phyloP scores from a whole-genome alignment of 495 filamentous ascomycete genomes.

The Podospora pseudoanserina region DNA sequence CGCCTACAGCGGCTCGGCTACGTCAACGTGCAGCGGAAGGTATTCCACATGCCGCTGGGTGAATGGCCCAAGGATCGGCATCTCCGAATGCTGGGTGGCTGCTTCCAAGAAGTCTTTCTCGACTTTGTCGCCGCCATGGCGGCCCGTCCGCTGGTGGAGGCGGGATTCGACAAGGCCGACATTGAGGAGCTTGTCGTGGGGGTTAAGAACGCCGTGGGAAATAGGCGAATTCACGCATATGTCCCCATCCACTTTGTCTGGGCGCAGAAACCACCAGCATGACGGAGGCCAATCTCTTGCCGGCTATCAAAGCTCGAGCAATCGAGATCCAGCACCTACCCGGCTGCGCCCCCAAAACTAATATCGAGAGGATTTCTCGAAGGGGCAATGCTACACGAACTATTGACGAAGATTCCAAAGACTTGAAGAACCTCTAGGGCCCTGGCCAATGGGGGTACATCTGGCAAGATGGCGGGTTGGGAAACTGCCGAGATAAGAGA shows the following conservation, averaged over 20 bases:
- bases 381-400: constrained; percentile 1
- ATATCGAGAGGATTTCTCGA: not conserved
- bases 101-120: constrained; percentile 47
- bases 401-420: too few relatives aligned
- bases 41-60: constrained; percentile 58
- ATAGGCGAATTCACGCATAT: constrained; percentile 40
- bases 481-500: constrained; percentile 1
- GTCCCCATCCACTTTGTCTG: constrained; percentile 43
- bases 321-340: not conserved
- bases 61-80: constrained; percentile 57
- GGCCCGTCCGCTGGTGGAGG: constrained; percentile 51
- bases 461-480: not conserved
- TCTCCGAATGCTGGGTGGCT: constrained; percentile 55
- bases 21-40: constrained; percentile 47
- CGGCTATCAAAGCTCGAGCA: not conserved
- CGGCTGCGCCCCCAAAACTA: not conserved
- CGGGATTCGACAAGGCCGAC: constrained; percentile 41
- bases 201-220: constrained; percentile 28
- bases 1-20: constrained; percentile 47
- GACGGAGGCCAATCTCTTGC: constrained; percentile 5
- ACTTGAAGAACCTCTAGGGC: not conserved
- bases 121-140: constrained; percentile 55
- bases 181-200: constrained; percentile 31
- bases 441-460: not conserved
- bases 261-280: constrained; percentile 40